phyloP scores from a whole-genome alignment of 2,329 filamentous ascomycete genomes.

The Monosporascus sp. region DNA sequence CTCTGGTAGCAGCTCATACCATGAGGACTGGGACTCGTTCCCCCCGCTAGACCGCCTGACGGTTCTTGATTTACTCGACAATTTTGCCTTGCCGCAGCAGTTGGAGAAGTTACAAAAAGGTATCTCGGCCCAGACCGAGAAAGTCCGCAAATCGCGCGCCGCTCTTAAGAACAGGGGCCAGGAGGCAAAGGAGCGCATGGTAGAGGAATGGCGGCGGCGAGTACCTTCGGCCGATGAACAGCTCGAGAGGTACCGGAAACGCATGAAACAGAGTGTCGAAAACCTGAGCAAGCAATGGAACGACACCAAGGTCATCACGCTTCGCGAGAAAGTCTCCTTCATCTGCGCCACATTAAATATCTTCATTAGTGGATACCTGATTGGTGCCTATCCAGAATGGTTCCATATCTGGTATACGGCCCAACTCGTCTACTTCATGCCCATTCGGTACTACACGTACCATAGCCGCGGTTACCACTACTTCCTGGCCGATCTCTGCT shows the following conservation, averaged over 20 bases:
- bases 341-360: constrained; percentile 96
- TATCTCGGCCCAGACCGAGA: constrained; percentile 76
- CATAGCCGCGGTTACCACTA: constrained; percentile 91
- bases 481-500: constrained; percentile 94
- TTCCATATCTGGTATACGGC: constrained; percentile 91
- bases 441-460: constrained; percentile 87
- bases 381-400: constrained; percentile 76
- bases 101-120: constrained; percentile 86
- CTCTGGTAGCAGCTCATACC: constrained; percentile 78
- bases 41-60: constrained; percentile 85
- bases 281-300: constrained; percentile 81
- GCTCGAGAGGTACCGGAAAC: constrained; percentile 81
- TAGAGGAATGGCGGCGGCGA: constrained; percentile 86
- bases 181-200: constrained; percentile 79
- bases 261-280: constrained; percentile 86
- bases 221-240: constrained; percentile 87
- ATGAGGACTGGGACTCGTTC: constrained; percentile 82
- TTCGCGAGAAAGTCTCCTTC: constrained; percentile 91
- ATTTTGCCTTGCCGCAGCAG: constrained; percentile 82
- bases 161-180: constrained; percentile 70
- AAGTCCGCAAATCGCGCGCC: constrained; percentile 76
- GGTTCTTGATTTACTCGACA: constrained; percentile 90
- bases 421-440: constrained; percentile 93
- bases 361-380: constrained; percentile 90
- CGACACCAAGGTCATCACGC: constrained; percentile 79